A percentile compares a stretch with the other conserved stretches of the same genome.
phyloP scores from a whole-genome alignment of 2,329 filamentous ascomycete genomes.

The Cercospora sojina region DNA sequence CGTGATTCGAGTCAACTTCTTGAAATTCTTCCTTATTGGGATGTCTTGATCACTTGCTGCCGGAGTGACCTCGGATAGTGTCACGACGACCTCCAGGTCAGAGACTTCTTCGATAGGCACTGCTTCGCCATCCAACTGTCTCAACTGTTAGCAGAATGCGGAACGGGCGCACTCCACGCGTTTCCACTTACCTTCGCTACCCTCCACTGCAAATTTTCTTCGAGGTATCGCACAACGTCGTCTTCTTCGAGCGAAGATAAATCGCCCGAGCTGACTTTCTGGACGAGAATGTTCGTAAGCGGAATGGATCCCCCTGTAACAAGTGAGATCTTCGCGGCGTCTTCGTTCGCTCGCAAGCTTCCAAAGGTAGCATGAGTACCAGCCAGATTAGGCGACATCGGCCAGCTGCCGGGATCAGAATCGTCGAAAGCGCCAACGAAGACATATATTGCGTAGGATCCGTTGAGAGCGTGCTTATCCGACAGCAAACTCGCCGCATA shows the following conservation, averaged over 20 bases:
- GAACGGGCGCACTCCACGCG: background rate
- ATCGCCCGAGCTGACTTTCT: slow-evolving; percentile 12
- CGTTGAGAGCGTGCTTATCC: slow-evolving; percentile 59
- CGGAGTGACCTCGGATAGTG: slow-evolving; percentile 42
- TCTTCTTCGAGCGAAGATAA: slow-evolving; percentile 14
- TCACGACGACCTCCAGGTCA: slow-evolving; percentile 43
- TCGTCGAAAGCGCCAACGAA: slow-evolving; percentile 60
- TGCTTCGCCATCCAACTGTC: slow-evolving; percentile 40
- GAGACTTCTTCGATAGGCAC: slow-evolving; percentile 38
- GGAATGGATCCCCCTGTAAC: slow-evolving; percentile 13
- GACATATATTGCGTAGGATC: slow-evolving; percentile 65
- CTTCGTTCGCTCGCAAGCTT: background rate
- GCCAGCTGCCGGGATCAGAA: slow-evolving; percentile 52
- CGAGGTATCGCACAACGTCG: slow-evolving; percentile 5
- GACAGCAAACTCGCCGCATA: slow-evolving; percentile 69
- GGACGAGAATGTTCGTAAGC: slow-evolving; percentile 11
- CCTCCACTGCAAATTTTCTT: slow-evolving; percentile 9
- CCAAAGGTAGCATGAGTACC: slow-evolving; percentile 58
- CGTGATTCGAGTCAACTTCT: slow-evolving; percentile 23
- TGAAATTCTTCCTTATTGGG: slow-evolving; percentile 40
- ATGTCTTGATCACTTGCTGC: slow-evolving; percentile 39
- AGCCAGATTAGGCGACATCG: slow-evolving; percentile 55
- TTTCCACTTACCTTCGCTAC: slow-evolving; percentile 7
- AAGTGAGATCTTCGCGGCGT: slow-evolving; percentile 27
- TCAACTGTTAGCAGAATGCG: background rate